phyloP scores from a whole-genome alignment of 2,329 filamentous ascomycete species.

The Leptodontidium sp. region DNA sequence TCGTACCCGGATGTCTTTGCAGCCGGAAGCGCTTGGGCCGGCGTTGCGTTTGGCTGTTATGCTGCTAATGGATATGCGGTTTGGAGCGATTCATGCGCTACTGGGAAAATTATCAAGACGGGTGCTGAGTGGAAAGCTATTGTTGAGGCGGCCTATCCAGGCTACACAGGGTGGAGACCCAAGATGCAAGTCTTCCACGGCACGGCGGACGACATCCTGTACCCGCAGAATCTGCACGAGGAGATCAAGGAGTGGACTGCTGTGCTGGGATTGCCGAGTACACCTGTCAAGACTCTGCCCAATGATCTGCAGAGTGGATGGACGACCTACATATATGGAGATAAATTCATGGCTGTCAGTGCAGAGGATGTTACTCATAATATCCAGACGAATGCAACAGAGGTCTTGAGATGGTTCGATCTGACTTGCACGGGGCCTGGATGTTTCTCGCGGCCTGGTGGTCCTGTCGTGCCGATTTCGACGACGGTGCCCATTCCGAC shows the following conservation, averaged over 20 bases:
- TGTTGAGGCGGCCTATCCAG: conserved; percentile 52
- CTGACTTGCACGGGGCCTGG: conserved; percentile 13
- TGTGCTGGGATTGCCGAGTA: conserved; percentile 52
- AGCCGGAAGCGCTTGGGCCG: conserved; percentile 54
- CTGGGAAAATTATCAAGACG: conserved; percentile 41
- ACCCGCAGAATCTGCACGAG: conserved; percentile 52
- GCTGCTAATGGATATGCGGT: conserved; percentile 43
- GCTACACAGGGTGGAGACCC: conserved; percentile 45
- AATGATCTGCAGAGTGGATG: conserved; percentile 43
- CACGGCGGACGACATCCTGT: conserved; percentile 49
- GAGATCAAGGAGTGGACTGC: conserved; percentile 56
- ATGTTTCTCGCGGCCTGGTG: conserved; percentile 18
- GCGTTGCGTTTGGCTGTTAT: conserved; percentile 56
- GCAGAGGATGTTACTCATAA: conserved; percentile 16
- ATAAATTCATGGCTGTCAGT: conserved; percentile 17
- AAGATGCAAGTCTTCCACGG: conserved; percentile 45
- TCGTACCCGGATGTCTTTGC: conserved; percentile 58
- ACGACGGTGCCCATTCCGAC: background rate
- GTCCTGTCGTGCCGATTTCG: background rate
- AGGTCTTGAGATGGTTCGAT: conserved; percentile 23
- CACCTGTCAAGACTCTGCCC: conserved; percentile 35
- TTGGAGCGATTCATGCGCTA: conserved; percentile 63
- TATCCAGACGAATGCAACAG: conserved; percentile 18
- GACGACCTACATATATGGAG: conserved; percentile 41
- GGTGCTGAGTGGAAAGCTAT: conserved; percentile 58